Conservation (phyloP, 192 early-diverging fungal species). For the Backusella liffmaniae region DNA sequence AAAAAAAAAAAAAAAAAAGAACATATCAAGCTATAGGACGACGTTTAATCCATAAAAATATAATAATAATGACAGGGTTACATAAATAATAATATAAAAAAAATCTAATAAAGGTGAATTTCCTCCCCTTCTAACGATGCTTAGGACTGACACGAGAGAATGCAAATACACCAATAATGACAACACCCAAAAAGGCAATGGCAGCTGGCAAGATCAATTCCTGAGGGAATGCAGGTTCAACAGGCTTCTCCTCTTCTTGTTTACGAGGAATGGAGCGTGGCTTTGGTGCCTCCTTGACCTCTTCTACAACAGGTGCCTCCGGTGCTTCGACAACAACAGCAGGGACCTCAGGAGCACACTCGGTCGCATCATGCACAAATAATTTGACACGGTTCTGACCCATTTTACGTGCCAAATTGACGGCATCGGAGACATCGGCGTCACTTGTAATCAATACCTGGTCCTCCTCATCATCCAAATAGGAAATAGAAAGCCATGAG, state of each 20-base stretch:
- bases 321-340: not conserved
- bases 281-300: not conserved
- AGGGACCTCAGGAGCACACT: not conserved
- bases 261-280: not conserved
- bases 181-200: slow-evolving; percentile 48
- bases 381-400: slow-evolving; percentile 77
- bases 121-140: not conserved
- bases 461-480: slow-evolving; percentile 91
- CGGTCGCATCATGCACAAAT: slow-evolving; percentile 43
- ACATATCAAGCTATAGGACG: not conserved
- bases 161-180: slow-evolving; percentile 54
- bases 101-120: not conserved
- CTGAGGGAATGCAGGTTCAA: not conserved
- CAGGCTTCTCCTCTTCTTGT: not conserved
- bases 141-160: slow-evolving; percentile 11
- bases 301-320: not conserved
- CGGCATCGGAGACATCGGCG: slow-evolving; percentile 78
- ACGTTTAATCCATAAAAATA: not conserved
- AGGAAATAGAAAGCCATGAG: slow-evolving; percentile 50
- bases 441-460: slow-evolving; percentile 70
- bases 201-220: slow-evolving; percentile 57
- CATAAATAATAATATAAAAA: not conserved
- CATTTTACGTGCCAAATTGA: slow-evolving; percentile 70
- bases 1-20: not conserved
- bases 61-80: not conserved